Conservation (phyloP, 202 grass and related monocot species). For the Panicum virgatum region DNA sequence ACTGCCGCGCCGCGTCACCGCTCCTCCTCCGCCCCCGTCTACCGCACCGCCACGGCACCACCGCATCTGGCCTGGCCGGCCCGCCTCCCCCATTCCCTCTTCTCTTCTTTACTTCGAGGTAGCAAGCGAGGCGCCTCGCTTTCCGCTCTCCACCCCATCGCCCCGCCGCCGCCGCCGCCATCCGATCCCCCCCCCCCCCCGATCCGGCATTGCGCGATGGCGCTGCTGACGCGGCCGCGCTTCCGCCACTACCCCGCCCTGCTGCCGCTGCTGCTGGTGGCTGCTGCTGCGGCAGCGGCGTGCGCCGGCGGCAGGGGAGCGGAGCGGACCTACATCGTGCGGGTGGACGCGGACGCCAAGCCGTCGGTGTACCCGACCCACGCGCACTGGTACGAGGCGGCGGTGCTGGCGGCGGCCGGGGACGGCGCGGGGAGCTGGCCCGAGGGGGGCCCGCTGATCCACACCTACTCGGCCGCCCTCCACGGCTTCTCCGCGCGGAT, state of each 20-base stretch:
- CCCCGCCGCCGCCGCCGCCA: not conserved
- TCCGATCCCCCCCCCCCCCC: not conserved
- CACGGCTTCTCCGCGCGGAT: constrained; percentile 83
- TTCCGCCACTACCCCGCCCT: not conserved
- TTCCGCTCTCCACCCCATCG: not conserved
- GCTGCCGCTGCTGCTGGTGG: not conserved
- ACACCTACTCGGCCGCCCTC: constrained; percentile 80
- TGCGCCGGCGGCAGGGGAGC: not conserved
- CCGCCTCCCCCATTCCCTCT: not conserved
- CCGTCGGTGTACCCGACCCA: constrained; percentile 85
- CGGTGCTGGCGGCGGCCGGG: constrained; percentile 44
- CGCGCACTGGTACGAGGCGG: constrained; percentile 89
- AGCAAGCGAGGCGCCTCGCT: constrained; percentile 31
- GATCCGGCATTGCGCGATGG: not conserved
- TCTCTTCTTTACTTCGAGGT: constrained; percentile 27
- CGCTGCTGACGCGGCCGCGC: not conserved
- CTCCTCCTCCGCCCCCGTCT: not conserved
- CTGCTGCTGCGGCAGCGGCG: not conserved
- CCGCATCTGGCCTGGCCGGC: constrained; percentile 16
- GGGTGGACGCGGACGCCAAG: constrained; percentile 82
- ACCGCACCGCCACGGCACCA: not conserved
- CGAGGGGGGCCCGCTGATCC: constrained; percentile 68
- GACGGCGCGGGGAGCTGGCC: constrained; percentile 34
- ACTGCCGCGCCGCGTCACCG: not conserved
- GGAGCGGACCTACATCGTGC: constrained; percentile 85